These are phyloP conservation scores for Metarhizium guizhouense DNA, from an alignment of 2,329 filamentous ascomycete species.

Conservation along the genomic window DNA sequence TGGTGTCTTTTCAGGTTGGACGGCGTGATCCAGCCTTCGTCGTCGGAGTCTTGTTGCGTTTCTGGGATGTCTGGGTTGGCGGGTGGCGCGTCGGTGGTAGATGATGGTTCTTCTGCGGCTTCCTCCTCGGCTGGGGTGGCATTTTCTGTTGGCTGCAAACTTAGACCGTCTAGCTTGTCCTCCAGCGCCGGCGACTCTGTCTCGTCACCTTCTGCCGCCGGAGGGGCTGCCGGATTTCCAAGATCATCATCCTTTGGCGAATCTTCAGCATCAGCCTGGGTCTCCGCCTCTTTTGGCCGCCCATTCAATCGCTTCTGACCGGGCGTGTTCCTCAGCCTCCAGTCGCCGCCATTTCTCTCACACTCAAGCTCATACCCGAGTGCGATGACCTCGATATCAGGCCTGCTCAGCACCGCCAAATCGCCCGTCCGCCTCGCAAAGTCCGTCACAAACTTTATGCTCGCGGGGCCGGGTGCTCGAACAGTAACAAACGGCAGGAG, in stretches of 20 bases:
- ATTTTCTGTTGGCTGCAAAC: conserved; percentile 9
- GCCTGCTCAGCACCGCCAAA: conserved; percentile 73
- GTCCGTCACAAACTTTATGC: conserved; percentile 68
- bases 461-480: conserved; percentile 64
- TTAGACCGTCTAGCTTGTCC: conserved; percentile 15
- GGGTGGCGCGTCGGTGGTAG: background rate
- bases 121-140: background rate
- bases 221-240: background rate
- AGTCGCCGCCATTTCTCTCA: conserved; percentile 82
- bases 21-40: conserved; percentile 88
- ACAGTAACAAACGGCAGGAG: conserved; percentile 78
- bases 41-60: conserved; percentile 27
- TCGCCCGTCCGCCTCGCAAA: conserved; percentile 90
- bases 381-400: conserved; percentile 83
- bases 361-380: conserved; percentile 92
- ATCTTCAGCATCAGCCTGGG: conserved; percentile 16
- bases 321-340: conserved; percentile 69
- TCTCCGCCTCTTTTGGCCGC: conserved; percentile 23
- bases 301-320: conserved; percentile 74
- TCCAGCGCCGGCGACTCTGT: conserved; percentile 11
- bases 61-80: conserved; percentile 8
- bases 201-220: conserved; percentile 10
- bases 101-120: background rate
- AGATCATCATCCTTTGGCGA: background rate
- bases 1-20: conserved; percentile 83